Base-by-base conservation (phyloP, 2,329 filamentous ascomycete species). In the Pyricularia grisea region DNA sequence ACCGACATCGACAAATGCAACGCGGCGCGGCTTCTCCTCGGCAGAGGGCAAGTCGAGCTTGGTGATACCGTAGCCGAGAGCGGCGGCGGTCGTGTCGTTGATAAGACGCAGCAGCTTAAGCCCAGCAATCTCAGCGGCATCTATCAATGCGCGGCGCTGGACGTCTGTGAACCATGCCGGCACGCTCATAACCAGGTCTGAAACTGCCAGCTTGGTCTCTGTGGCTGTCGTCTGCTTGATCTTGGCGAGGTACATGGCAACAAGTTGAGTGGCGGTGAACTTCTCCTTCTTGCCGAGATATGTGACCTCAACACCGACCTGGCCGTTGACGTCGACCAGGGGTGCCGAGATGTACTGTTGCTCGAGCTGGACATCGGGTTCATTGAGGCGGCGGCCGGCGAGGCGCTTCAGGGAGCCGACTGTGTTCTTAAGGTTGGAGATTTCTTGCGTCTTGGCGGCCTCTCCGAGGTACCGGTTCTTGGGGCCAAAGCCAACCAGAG, bases 361-460 rank as follows among this genome's bases (percentile, higher is more conserved):
- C 87, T 99, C 95, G 78, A 95, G 87, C 82, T 93, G 87, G 72
- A 97, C 86, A 86, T 99, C 95, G 78, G 95, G 93, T 78, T 99
- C 95, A 79, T 86, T 90, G 82, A 94, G 87, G 72, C 87, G 85
- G 78, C 95, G 93, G 78, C 95, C 95, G 77, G 91, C 91, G 75
- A 99, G 90, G 77, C 95, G 92, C 85, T 97, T 97, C 76, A 99
- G 87, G 74, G 89, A 94, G 80, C 88, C 86, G 82, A 99, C 92
- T 74, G 95, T 99, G 87, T 99, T 99, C 86, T 98, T 99, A 77
- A 98, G 89, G 86, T 99, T 99, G 78, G 94, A 97, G 79, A 97
- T 96, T 83, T 99, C 95, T 84, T 97, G 94, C 74, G 94, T 98
- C 88, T 98, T 98, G 74, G 95, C 95, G 70, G 92, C 82, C 84